These are phyloP conservation scores for Saksenaea vasiformis DNA, from an alignment of 371 early-diverging fungal genomes.

Conservation along the genomic window DNA sequence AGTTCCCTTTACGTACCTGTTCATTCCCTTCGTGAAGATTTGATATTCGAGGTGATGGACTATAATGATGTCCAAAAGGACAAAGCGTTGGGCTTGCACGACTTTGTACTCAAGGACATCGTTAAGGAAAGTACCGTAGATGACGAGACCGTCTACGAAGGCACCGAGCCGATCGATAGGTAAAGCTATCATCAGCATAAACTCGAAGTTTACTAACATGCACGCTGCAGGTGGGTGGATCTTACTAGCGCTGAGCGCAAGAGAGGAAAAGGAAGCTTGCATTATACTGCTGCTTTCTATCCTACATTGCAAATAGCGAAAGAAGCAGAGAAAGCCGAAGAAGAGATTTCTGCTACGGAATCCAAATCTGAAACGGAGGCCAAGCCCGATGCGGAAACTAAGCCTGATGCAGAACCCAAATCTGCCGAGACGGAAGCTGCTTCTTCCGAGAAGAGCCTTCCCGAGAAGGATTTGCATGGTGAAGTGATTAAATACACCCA, in stretches of 20 bases:
- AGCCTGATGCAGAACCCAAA: constrained; percentile 2
- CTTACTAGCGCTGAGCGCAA: constrained; percentile 58
- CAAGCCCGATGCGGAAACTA: constrained; percentile 6
- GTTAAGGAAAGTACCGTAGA: constrained; percentile 20
- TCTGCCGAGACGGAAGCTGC: constrained; percentile 2
- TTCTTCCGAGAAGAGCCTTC: neutral
- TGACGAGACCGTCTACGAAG: constrained; percentile 31
- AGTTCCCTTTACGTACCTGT: constrained; percentile 67
- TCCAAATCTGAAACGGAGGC: constrained; percentile 1
- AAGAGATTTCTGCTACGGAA: neutral
- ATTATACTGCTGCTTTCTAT: constrained; percentile 63
- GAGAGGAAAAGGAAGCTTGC: constrained; percentile 56
- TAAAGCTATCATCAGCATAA: neutral
- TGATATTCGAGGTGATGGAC: constrained; percentile 75
- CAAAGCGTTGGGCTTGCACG: constrained; percentile 60
- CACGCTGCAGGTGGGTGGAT: constrained; percentile 42
- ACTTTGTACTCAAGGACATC: constrained; percentile 29
- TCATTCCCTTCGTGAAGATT: constrained; percentile 59
- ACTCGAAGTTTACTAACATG: neutral
- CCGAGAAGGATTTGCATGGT: constrained; percentile 29
- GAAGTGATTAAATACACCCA: constrained; percentile 24
- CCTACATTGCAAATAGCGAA: constrained; percentile 63
- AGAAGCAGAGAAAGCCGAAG: constrained; percentile 25
- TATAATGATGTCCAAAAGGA: constrained; percentile 61
- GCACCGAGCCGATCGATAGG: constrained; percentile 34